Conservation (phyloP, 2,329 filamentous ascomycete species). For the Lasiodiplodia sp. region DNA sequence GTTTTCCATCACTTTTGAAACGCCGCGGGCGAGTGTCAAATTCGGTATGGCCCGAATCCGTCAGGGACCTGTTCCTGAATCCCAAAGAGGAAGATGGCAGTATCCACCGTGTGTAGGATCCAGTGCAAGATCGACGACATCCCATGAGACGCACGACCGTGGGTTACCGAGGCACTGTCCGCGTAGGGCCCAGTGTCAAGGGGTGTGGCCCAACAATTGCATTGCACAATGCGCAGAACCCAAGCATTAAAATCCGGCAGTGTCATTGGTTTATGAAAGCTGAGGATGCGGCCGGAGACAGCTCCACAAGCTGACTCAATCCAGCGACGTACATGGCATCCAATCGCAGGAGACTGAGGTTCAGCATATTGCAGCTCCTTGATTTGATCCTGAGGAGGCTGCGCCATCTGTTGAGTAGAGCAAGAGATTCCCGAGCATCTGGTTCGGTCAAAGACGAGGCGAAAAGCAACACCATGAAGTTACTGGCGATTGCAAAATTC, state of each 20-base stretch:
- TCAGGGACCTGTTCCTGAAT: background rate
- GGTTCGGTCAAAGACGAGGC: slow-evolving; percentile 38
- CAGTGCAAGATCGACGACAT: background rate
- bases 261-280: slow-evolving; percentile 33
- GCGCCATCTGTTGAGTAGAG: slow-evolving; percentile 41
- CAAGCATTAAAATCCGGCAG: background rate
- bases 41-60: background rate
- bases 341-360: slow-evolving; percentile 40
- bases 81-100: background rate
- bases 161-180: background rate
- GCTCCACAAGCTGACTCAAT: slow-evolving; percentile 39
- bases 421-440: slow-evolving; percentile 42
- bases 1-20: slow-evolving; percentile 12
- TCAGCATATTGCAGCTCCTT: slow-evolving; percentile 44
- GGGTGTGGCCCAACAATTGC: slow-evolving; percentile 2
- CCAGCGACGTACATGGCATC: slow-evolving; percentile 42
- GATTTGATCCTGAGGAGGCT: slow-evolving; percentile 42
- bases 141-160: background rate
- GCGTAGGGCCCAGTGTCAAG: background rate
- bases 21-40: background rate
- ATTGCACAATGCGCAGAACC: background rate
- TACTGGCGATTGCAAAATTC: slow-evolving; percentile 45
- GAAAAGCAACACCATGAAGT: slow-evolving; percentile 44
- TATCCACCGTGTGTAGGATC: background rate
- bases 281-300: slow-evolving; percentile 40